Percentiles rank a stretch among this genome's conserved stretches.
Evolutionary conservation across 768 basidiomycete species (phyloP).

Genomic region (Ramaria sp.): DNA sequence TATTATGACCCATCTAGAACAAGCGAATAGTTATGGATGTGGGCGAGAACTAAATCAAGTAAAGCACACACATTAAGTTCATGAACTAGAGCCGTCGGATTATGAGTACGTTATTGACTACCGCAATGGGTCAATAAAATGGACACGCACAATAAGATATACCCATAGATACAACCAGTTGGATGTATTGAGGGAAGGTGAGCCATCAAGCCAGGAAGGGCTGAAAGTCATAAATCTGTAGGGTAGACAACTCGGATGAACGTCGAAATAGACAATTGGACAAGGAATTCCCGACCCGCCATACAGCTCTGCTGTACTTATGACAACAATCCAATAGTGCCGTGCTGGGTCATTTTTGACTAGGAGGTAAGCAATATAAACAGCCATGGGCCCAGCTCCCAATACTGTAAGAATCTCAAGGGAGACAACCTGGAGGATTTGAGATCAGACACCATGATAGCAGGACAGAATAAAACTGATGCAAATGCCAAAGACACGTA

Average conservation of each 20-base stretch:
- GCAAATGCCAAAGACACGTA: neutral
- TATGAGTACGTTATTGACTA: neutral
- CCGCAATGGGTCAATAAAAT: neutral
- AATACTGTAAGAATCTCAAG: slow-evolving; percentile 79
- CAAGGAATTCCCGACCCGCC: slow-evolving; percentile 42
- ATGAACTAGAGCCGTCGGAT: slow-evolving; percentile 43
- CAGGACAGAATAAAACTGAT: too few species aligned
- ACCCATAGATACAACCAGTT: slow-evolving; percentile 69
- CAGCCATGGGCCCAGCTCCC: slow-evolving; percentile 58
- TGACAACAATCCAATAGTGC: slow-evolving; percentile 68
- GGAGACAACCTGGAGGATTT: slow-evolving; percentile 38
- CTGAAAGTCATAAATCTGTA: slow-evolving; percentile 79
- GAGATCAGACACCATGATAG: too few species aligned
- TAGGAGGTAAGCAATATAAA: slow-evolving; percentile 59
- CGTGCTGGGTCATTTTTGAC: slow-evolving; percentile 49
- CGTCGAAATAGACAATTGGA: neutral
- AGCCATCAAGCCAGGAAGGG: slow-evolving; percentile 76
- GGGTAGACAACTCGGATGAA: neutral
- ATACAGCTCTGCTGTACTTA: slow-evolving; percentile 68
- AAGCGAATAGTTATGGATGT: slow-evolving; percentile 6
- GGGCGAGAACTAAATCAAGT: neutral
- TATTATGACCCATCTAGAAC: slow-evolving; percentile 63
- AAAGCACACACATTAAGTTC: slow-evolving; percentile 55
- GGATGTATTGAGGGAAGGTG: slow-evolving; percentile 58
- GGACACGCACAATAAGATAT: slow-evolving; percentile 55